A percentile compares a stretch with the other conserved stretches of the same genome.
Conservation (phyloP, 495 filamentous ascomycete species). For the Aspergillus bertholletiae region DNA sequence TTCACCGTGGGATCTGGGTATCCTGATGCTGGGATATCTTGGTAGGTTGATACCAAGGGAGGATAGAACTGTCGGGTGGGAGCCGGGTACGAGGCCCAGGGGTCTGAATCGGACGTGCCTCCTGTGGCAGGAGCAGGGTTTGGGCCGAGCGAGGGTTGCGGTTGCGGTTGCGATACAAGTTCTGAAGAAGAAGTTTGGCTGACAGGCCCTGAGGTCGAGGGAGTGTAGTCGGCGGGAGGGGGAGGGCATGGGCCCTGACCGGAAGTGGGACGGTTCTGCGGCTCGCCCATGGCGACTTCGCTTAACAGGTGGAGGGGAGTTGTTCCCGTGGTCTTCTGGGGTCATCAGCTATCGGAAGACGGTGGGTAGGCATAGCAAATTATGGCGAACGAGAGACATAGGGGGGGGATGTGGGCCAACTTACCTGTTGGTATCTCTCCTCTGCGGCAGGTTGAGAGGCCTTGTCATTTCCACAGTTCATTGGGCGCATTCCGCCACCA, state of each 20-base stretch:
- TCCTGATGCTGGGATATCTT: constrained; percentile 1
- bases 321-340: constrained; percentile 28
- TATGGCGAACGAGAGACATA: no score
- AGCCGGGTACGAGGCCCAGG: constrained; percentile 16
- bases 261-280: constrained; percentile 16
- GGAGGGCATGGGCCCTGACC: constrained; percentile 5
- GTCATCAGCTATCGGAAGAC: constrained; percentile 8
- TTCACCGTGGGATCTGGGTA: constrained; percentile 16
- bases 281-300: constrained; percentile 61
- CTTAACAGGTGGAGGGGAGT: constrained; percentile 64
- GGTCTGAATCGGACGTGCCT: neutral
- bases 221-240: constrained; percentile 1
- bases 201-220: constrained; percentile 1
- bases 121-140: neutral
- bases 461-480: neutral
- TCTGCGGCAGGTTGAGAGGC: neutral
- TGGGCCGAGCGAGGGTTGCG: constrained; percentile 7
- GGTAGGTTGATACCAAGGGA: constrained; percentile 8
- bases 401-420: constrained; percentile 5
- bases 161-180: constrained; percentile 8
- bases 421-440: constrained; percentile 1
- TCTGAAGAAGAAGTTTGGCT: constrained; percentile 4
- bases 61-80: constrained; percentile 10
- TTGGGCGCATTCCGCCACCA: constrained; percentile 1
- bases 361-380: neutral